These are phyloP conservation scores for Astrephomene gubernaculifera DNA, from an alignment of 139 green algal genomes.

Conservation along the genomic window DNA sequence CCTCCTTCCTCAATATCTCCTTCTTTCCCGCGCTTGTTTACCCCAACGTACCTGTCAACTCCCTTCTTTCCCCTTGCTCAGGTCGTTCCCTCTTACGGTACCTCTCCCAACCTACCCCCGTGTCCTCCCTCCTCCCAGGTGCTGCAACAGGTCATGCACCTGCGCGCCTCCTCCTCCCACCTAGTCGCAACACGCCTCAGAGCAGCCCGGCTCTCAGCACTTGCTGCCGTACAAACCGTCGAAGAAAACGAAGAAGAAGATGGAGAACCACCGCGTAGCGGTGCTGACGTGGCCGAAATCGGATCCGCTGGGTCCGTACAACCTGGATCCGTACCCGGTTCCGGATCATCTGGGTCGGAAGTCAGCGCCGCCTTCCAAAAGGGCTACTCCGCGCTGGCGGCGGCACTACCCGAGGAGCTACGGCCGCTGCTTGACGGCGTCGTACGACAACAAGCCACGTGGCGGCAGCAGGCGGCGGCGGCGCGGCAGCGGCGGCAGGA, in stretches of 20 bases:
- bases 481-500: background rate
- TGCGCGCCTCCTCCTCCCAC: background rate
- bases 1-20: no score
- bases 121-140: slow-evolving; percentile 25
- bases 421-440: background rate
- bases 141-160: slow-evolving; percentile 36
- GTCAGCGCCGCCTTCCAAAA: background rate
- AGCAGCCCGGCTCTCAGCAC: slow-evolving; percentile 15
- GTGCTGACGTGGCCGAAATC: no score
- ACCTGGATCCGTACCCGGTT: no score
- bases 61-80: no score
- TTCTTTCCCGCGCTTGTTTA: no score
- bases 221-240: slow-evolving; percentile 7
- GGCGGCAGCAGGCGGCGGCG: background rate
- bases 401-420: slow-evolving; percentile 27
- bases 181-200: slow-evolving; percentile 23
- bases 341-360: no score
- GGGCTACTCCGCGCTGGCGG: slow-evolving; percentile 1
- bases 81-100: background rate
- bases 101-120: background rate
- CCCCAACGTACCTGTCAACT: no score
- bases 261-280: no score
- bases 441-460: background rate
- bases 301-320: no score
- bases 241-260: background rate